phyloP scores from a whole-genome alignment of 2,329 filamentous ascomycete species.

The Microdochium nivale region DNA sequence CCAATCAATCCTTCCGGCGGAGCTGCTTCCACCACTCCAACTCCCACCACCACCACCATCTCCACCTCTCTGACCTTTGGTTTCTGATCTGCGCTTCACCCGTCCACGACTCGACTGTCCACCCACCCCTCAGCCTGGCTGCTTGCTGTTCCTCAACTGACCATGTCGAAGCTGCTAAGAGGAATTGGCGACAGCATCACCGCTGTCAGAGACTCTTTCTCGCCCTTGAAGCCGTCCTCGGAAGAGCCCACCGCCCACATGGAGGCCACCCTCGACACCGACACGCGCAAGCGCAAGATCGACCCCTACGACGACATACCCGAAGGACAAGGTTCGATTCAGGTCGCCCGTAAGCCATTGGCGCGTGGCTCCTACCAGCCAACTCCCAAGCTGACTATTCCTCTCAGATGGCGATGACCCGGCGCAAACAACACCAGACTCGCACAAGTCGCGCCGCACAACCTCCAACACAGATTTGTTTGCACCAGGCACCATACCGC shows the following conservation, averaged over 20 bases:
- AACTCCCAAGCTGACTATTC: background rate
- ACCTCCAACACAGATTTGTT: too few relatives aligned
- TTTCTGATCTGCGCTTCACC: too few relatives aligned
- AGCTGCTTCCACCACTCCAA: too few relatives aligned
- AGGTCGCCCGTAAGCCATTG: background rate
- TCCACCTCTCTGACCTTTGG: too few relatives aligned
- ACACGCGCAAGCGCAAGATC: conserved; percentile 13
- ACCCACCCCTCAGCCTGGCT: background rate
- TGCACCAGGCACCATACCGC: background rate
- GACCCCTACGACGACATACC: conserved; percentile 18
- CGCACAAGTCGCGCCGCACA: background rate
- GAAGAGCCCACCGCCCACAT: background rate
- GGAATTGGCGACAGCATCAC: background rate
- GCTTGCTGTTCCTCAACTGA: background rate
- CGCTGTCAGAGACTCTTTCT: background rate
- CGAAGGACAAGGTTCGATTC: conserved; percentile 8
- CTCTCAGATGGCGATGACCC: background rate
- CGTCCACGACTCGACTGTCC: background rate
- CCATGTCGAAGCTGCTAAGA: background rate
- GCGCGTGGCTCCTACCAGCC: background rate
- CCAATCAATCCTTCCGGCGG: too few relatives aligned
- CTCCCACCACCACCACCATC: background rate
- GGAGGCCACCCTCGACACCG: background rate
- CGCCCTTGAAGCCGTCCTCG: background rate
- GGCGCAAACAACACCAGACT: background rate